These are phyloP conservation scores for Aspergillus amoenus DNA, from an alignment of 2,329 filamentous ascomycete genomes.

Conservation along the genomic window DNA sequence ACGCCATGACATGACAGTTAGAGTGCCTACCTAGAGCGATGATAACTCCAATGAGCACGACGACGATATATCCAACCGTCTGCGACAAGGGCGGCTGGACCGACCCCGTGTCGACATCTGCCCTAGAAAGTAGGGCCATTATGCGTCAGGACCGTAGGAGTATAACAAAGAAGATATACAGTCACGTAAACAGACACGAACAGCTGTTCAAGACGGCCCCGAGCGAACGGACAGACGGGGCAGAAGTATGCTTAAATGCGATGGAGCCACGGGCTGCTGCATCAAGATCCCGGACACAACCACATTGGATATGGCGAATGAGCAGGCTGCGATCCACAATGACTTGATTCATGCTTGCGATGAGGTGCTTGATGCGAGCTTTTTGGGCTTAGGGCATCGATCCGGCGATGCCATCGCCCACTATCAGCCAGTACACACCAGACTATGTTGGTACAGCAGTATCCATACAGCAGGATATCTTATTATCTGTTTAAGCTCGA, in stretches of 20 bases:
- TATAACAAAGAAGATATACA: not conserved
- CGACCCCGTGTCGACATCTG: not conserved
- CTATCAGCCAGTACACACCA: too few species aligned
- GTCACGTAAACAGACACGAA: not conserved
- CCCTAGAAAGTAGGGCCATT: not conserved
- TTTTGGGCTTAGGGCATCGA: not conserved
- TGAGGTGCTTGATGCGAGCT: not conserved
- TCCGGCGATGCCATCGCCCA: not conserved
- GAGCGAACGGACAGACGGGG: not conserved
- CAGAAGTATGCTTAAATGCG: not conserved
- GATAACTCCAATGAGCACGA: slow-evolving; percentile 42
- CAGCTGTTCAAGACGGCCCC: not conserved
- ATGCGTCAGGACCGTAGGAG: too few species aligned
- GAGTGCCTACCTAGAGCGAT: slow-evolving; percentile 34
- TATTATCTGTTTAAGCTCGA: too few species aligned
- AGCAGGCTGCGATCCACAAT: not conserved
- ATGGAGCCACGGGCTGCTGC: not conserved
- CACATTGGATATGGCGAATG: not conserved
- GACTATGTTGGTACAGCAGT: too few species aligned
- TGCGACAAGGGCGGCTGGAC: slow-evolving; percentile 37
- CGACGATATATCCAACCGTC: slow-evolving; percentile 45
- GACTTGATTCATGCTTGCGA: not conserved
- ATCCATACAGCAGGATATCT: too few species aligned
- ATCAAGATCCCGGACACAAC: not conserved
- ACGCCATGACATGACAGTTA: not conserved